Conservation (phyloP, 495 filamentous ascomycete species). For the Xylaria castorea region DNA sequence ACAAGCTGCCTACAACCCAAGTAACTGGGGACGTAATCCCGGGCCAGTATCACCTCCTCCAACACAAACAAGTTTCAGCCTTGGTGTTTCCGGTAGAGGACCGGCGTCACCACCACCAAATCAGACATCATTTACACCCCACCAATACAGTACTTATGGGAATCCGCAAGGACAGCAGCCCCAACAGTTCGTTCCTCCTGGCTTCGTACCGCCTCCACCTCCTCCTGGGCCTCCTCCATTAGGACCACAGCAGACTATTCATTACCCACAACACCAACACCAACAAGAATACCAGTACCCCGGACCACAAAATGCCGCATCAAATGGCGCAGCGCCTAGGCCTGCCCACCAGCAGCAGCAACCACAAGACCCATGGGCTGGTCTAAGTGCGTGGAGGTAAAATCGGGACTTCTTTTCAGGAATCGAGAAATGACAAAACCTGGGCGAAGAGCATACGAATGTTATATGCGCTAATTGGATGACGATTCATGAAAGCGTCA, state of each 20-base stretch:
- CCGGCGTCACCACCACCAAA: constrained; percentile 62
- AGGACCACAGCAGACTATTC: constrained; percentile 71
- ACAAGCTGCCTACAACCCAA: constrained; percentile 55
- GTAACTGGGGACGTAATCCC: constrained; percentile 55
- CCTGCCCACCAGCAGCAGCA: constrained; percentile 41
- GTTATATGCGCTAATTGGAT: constrained; percentile 13
- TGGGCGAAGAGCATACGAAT: background rate
- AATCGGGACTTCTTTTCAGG: background rate
- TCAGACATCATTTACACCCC: constrained; percentile 53
- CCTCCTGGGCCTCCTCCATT: constrained; percentile 81
- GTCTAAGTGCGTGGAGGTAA: constrained; percentile 86
- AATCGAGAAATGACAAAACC: background rate
- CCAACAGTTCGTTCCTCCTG: constrained; percentile 68
- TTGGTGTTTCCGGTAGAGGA: constrained; percentile 49
- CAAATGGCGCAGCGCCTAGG: constrained; percentile 47
- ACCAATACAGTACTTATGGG: constrained; percentile 53
- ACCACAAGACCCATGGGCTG: constrained; percentile 80
- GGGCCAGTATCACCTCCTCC: constrained; percentile 57
- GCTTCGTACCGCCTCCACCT: constrained; percentile 90
- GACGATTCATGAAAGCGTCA: constrained; percentile 11
- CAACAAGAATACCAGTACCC: constrained; percentile 49
- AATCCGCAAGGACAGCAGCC: constrained; percentile 49
- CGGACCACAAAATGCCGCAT: constrained; percentile 36
- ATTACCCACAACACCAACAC: constrained; percentile 57
- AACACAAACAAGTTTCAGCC: constrained; percentile 53